Percentiles rank a stretch among this genome's conserved stretches.
Conservation (phyloP, 2,329 filamentous ascomycete species). For the Botrytis deweyae region DNA sequence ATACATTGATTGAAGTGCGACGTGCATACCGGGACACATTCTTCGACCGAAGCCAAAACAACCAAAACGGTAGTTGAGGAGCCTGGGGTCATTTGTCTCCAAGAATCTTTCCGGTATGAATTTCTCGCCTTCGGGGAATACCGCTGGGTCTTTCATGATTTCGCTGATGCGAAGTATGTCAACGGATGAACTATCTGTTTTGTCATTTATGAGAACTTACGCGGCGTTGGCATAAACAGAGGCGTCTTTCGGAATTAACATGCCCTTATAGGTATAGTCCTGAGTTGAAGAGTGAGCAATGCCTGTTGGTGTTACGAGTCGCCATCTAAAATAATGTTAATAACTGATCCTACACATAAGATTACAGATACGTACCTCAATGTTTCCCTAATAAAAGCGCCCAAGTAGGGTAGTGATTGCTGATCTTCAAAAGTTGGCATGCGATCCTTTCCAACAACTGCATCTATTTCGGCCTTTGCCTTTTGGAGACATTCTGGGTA, state of each 20-base stretch:
- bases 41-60: not conserved
- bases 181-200: not conserved
- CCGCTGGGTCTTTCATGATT: not conserved
- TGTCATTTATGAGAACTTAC: not conserved
- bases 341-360: not conserved
- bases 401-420: not conserved
- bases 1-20: slow-evolving; percentile 3
- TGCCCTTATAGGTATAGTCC: not conserved
- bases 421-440: not conserved
- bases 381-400: not conserved
- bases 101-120: not conserved
- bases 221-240: slow-evolving; percentile 4
- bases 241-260: not conserved
- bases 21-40: slow-evolving; percentile 6
- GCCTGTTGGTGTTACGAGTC: not conserved
- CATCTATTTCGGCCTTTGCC: not conserved
- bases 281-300: not conserved
- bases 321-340: not conserved
- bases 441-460: slow-evolving; percentile 1
- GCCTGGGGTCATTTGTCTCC: not conserved
- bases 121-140: not conserved
- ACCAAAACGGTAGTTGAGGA: slow-evolving; percentile 1
- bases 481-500: not conserved
- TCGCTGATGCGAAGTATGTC: not conserved
- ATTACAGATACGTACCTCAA: not conserved